Evolutionary conservation across 2,329 filamentous ascomycete species (phyloP).

Genomic region (Beauveria sp.): DNA sequence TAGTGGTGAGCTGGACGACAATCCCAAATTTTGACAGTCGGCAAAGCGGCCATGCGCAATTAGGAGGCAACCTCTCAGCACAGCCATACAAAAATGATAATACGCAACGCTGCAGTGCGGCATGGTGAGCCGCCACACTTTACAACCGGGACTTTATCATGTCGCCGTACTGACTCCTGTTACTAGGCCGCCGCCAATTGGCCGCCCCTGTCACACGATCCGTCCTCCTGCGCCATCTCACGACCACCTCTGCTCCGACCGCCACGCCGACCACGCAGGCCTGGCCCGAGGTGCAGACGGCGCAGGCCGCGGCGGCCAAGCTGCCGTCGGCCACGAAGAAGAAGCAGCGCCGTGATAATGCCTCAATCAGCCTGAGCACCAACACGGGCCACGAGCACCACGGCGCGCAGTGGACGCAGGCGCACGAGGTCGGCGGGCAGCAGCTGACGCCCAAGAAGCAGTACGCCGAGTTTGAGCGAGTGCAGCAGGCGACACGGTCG

Average conservation of each 20-base stretch:
- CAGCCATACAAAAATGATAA: slow-evolving; percentile 38
- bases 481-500: slow-evolving; percentile 34
- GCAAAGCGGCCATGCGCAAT: background rate
- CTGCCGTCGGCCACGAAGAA: slow-evolving; percentile 20
- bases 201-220: slow-evolving; percentile 33
- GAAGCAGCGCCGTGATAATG: slow-evolving; percentile 26
- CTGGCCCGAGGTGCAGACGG: slow-evolving; percentile 16
- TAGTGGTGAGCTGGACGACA: background rate
- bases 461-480: slow-evolving; percentile 28
- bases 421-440: slow-evolving; percentile 28
- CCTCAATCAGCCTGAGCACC: slow-evolving; percentile 26
- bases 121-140: slow-evolving; percentile 35
- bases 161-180: slow-evolving; percentile 2
- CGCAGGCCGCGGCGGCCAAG: slow-evolving; percentile 16
- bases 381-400: slow-evolving; percentile 15
- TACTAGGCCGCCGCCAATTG: slow-evolving; percentile 45
- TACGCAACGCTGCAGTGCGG: slow-evolving; percentile 46
- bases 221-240: slow-evolving; percentile 24
- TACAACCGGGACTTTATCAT: background rate
- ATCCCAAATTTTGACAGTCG: slow-evolving; percentile 10
- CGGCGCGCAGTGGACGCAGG: slow-evolving; percentile 18
- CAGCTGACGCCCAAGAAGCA: slow-evolving; percentile 32
- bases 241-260: slow-evolving; percentile 20
- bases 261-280: slow-evolving; percentile 13
- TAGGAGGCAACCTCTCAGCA: background rate